Evolutionary conservation across 306 rosid species (phyloP), one percentile per base, ranked within the genome.

Genomic region (Rosa lucieae): DNA sequence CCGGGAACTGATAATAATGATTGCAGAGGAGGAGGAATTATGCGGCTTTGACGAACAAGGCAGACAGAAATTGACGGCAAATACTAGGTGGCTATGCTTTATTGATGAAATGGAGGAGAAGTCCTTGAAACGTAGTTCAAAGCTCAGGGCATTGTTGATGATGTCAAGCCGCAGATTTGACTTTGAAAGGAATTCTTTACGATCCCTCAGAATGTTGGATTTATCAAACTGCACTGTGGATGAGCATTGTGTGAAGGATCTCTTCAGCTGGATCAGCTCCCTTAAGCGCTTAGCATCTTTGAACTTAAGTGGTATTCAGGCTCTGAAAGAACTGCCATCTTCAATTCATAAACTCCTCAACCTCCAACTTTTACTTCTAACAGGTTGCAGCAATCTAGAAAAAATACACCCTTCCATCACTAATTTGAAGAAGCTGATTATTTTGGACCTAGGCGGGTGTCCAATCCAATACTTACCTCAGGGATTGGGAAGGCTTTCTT

Each of bases 221-320:
- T 29, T 80, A 21, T 80, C 83, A 1, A 6, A 59, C 2, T 44
- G 65, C 8, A 26, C 5, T 3, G 42, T 61, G 48, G 72, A 63
- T 39, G 67, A 47, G 58, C 44, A 8, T 15, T 9, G 10, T 11
- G 37, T 21, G 12, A 7, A 47, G 17, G 47, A 21, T 48, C 82
- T 72, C 9, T 51, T 72, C 6, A 15, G 51, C 3, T 72, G 78
- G 67, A 61, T 79, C 47, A 26, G 49, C 63, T 49, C 53, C 32
- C 82, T 79, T 29, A 62, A 49, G 9, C 82, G 82, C 42, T 53
- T 79, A 20, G 53, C 78, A 20, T 62, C 48, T 62, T n/a, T 79
- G 44, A 79, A 72, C 58, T 61, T 79, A 3, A 61, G 72, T 48
- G 67, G 58, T 1, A 8, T 79, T 15, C 37, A 20, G 32, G n/a